Conservation (phyloP, 768 basidiomycete genomes). For the Saitozyma sp. region DNA sequence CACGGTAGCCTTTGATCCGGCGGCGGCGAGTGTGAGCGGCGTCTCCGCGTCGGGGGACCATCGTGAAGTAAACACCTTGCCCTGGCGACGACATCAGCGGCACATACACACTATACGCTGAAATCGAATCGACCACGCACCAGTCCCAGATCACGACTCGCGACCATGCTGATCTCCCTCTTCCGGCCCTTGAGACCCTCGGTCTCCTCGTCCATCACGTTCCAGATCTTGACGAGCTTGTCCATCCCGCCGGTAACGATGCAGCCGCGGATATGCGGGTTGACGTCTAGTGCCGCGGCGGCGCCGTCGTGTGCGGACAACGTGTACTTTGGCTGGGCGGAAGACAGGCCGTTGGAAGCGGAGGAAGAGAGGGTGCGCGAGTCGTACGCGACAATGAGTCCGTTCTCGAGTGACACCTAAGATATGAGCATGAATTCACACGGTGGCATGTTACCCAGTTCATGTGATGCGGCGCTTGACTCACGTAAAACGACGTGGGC, state of each 20-base stretch:
- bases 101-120: no score
- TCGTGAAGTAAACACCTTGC: slow-evolving; percentile 88
- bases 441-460: neutral
- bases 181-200: slow-evolving; percentile 41
- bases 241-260: slow-evolving; percentile 92
- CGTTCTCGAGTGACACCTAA: slow-evolving; percentile 74
- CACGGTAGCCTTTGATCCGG: slow-evolving; percentile 87
- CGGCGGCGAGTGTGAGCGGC: slow-evolving; percentile 87
- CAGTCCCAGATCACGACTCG: slow-evolving; percentile 75
- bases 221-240: slow-evolving; percentile 92
- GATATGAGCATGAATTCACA: neutral
- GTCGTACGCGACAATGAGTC: slow-evolving; percentile 88
- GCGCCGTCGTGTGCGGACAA: slow-evolving; percentile 91
- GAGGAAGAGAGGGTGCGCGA: slow-evolving; percentile 72
- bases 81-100: slow-evolving; percentile 57
- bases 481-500: slow-evolving; percentile 76
- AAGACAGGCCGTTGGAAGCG: slow-evolving; percentile 56
- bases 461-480: slow-evolving; percentile 36
- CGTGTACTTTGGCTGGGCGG: slow-evolving; percentile 69
- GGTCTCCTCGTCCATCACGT: slow-evolving; percentile 63
- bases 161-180: slow-evolving; percentile 42
- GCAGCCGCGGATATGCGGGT: slow-evolving; percentile 84
- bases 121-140: slow-evolving; percentile 58
- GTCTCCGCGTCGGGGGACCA: slow-evolving; percentile 84
- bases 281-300: slow-evolving; percentile 83